Percentiles rank a stretch among this genome's conserved stretches.
Conservation (phyloP, 352 stramenopile genomes). For the Globisporangium ultimum region DNA sequence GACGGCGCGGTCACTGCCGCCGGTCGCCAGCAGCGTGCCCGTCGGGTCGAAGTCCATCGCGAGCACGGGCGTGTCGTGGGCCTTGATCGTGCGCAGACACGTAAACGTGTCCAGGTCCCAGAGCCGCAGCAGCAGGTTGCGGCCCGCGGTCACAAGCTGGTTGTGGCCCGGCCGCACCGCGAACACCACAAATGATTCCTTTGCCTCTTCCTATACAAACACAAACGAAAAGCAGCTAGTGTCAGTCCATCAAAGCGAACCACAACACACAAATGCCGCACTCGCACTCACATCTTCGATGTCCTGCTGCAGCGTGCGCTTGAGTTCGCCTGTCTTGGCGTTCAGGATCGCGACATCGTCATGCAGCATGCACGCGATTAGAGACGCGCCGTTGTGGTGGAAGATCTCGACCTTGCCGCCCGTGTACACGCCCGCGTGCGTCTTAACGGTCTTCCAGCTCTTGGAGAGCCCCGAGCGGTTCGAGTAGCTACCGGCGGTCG, state of each 20-base stretch:
- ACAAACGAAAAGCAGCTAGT: neutral
- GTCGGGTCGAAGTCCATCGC: constrained; percentile 88
- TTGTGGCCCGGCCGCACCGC: constrained; percentile 66
- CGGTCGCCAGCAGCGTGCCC: constrained; percentile 93
- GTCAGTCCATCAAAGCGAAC: neutral
- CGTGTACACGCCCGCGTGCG: constrained; percentile 77
- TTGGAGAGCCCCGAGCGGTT: constrained; percentile 69
- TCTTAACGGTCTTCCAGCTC: constrained; percentile 74
- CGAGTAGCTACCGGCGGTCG: constrained; percentile 45
- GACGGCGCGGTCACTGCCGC: constrained; percentile 93
- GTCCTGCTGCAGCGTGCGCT: constrained; percentile 75
- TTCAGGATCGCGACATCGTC: constrained; percentile 82
- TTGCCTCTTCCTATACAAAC: constrained; percentile 49
- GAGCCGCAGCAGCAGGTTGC: constrained; percentile 80
- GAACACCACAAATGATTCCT: constrained; percentile 85
- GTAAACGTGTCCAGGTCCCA: constrained; percentile 84
- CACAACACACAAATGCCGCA: neutral
- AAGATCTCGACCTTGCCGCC: constrained; percentile 79
- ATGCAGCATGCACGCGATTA: constrained; percentile 79
- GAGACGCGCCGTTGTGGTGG: constrained; percentile 20
- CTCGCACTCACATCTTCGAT: constrained; percentile 40
- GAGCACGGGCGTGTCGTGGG: constrained; percentile 73
- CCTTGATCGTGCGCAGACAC: constrained; percentile 79
- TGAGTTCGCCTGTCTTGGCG: constrained; percentile 59
- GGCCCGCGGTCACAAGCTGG: constrained; percentile 81